Conservation (phyloP, 192 early-diverging fungal species). For the Coemansia sp. region DNA sequence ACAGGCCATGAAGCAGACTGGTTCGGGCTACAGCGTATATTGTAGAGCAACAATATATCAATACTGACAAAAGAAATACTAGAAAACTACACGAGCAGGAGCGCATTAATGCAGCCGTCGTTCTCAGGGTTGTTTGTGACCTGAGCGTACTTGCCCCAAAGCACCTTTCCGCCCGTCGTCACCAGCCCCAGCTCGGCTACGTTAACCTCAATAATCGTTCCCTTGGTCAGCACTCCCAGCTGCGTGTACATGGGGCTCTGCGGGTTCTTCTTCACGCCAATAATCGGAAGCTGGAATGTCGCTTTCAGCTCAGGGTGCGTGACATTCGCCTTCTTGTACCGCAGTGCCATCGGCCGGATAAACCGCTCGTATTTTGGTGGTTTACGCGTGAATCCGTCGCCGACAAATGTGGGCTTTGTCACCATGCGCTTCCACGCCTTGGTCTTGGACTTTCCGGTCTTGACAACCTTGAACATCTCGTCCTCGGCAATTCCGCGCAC, state of each 20-base stretch:
- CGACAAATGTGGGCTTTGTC: slow-evolving; percentile 99
- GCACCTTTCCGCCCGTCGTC: slow-evolving; percentile 95
- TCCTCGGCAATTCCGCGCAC: slow-evolving; percentile 99
- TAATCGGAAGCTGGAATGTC: slow-evolving; percentile 94
- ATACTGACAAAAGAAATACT: slow-evolving; percentile 1
- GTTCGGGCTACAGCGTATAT: background rate
- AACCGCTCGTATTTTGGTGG: slow-evolving; percentile 99
- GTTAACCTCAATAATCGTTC: slow-evolving; percentile 94
- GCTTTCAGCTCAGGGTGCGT: slow-evolving; percentile 98
- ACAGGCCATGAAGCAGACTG: no score
- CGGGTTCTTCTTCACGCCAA: slow-evolving; percentile 99
- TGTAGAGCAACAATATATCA: background rate
- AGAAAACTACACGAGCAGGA: slow-evolving; percentile 75
- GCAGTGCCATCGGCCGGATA: slow-evolving; percentile 94
- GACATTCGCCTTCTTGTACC: slow-evolving; percentile 98
- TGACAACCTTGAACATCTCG: slow-evolving; percentile 98
- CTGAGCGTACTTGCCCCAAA: slow-evolving; percentile 96
- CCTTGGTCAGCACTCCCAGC: slow-evolving; percentile 97
- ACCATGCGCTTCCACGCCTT: slow-evolving; percentile 99
- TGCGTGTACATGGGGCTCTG: slow-evolving; percentile 93
- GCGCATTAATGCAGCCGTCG: slow-evolving; percentile 94
- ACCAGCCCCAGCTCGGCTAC: slow-evolving; percentile 95
- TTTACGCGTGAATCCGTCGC: slow-evolving; percentile 98
- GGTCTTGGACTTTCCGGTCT: slow-evolving; percentile 88
- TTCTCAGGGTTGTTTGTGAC: slow-evolving; percentile 99